Base-by-base conservation (phyloP, 495 filamentous ascomycete species). In the Platismatia glauca region DNA sequence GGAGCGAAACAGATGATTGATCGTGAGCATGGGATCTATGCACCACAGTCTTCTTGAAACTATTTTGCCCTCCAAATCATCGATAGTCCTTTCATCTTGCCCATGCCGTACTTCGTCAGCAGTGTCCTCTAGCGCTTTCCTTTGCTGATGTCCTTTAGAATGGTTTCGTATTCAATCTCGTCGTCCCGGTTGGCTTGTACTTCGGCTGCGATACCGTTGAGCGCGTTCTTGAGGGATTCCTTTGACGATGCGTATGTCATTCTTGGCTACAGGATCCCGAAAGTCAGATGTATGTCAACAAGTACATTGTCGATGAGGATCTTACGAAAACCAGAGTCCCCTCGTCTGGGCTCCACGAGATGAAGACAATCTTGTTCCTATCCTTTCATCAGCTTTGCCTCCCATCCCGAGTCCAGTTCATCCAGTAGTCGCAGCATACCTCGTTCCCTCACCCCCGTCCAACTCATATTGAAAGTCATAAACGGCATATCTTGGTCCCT, bases 221-320 rank as follows among this genome's bases (percentile, higher is more conserved):
- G 84, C 34, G 94, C 78, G 72, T 87, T 88, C 81, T 95, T 96
- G 68, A 98, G 81, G 62, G 84, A 84, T 69, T 96, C 91, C 75
- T 95, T 95, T 71, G 93, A 97, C 59, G 90, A 90, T 71, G 93
- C 90, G 85, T 97, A 97, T 68, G 96, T 83, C 95, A 97, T 97
- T 77, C 90, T 89, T 72, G 85, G 78, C 89, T 92, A 66, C 22
- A 56, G 0, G 13, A 27, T 22, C 37, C 15, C 18, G 12, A 22
- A 5, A 35, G 64, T 77, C 59, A 77, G 75, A 50, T 60, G 57
- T 34, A n/a, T 50, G 15, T 61, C n/a, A 41, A 11, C n/a, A 33
- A 29, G 52, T n/a, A 53, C 39, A 55, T 37, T 29, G 63, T 34
- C n/a, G 16, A 44, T 58, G 60, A 82, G n/a, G 33, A 13, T 9